These are phyloP conservation scores for Nicotiana tomentosiformis DNA, from an alignment of 257 asterid genomes.

Conservation along the genomic window DNA sequence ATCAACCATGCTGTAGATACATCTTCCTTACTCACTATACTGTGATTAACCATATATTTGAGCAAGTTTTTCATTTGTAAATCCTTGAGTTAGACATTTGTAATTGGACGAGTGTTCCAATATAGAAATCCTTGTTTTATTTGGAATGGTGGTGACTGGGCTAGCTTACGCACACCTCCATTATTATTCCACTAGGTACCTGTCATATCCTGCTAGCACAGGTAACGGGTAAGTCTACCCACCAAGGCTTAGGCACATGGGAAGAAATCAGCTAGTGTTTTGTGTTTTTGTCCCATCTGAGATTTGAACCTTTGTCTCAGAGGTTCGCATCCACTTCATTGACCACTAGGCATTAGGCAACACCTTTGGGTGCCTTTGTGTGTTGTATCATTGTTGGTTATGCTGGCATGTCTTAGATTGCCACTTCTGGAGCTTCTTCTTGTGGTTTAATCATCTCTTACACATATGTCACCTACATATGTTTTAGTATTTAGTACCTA, in stretches of 20 bases:
- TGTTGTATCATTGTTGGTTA: background rate
- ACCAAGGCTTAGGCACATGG: background rate
- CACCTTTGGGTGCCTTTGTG: background rate
- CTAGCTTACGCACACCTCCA: background rate
- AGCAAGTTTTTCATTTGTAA: background rate
- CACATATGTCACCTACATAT: background rate
- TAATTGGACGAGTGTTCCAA: background rate
- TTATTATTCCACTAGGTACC: background rate
- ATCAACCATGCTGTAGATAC: background rate
- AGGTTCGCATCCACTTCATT: background rate
- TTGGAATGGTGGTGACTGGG: background rate
- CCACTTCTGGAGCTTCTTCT: background rate
- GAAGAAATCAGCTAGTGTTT: background rate
- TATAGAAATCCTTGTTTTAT: background rate
- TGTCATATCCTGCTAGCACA: background rate
- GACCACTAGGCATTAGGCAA: background rate
- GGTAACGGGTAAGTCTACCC: background rate
- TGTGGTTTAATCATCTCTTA: conserved; percentile 1
- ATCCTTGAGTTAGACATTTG: background rate
- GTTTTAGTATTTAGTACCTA: background rate
- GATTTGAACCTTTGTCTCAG: background rate
- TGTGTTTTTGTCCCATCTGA: background rate
- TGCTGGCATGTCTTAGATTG: background rate
- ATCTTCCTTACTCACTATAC: background rate
- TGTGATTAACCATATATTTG: background rate